Evolutionary conservation across 148 eudicot genomes (phyloP), one percentile per base, ranked within the genome.

Genomic region (Silene conica): DNA sequence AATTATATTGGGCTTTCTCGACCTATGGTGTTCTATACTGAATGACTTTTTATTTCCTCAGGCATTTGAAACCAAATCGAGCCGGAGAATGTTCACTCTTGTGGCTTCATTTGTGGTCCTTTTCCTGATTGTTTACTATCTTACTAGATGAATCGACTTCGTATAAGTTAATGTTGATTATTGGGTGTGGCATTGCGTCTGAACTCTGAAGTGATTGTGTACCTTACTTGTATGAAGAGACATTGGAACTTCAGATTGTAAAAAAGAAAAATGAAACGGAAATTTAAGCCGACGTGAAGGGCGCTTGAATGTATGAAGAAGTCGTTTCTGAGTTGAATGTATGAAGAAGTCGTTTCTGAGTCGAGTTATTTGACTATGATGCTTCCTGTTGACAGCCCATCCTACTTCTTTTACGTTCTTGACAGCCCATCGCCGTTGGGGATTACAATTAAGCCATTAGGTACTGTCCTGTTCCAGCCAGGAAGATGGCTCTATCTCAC

Each of bases 1-100:
- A 62, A 23, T 25, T 62, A 3, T 62, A 25, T 63, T 8, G 10
- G 31, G 41, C 20, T 66, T 21, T 57, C 60, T 57, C 10, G 60
- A 57, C 61, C 34, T 15, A 18, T 13, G 9, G 8, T 66, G 18
- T 18, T 34, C 3, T 25, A 21, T 38, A 34, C 76, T 65, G 22
- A 76, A 11, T 23, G 23, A 22, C 9, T 52, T 65, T 52, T 16
- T 16, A n/a, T 23, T 69, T 21, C 73, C 45, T 45, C 80, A 90
- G 96, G 91, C 87, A 65, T 95, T 95, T 57, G 97, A 92, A 87
- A 90, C 90, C 73, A 92, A 90, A 84, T 95, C 98, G 80, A 95
- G 93, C 86, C 74, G 88, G 84, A 85, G 90, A 77, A 95, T 85
- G 89, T 81, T 88, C 76, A 82, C 88, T 14, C 93, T 95, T 1